phyloP scores from a whole-genome alignment of 768 basidiomycete species.

The Termitomyces sp. region DNA sequence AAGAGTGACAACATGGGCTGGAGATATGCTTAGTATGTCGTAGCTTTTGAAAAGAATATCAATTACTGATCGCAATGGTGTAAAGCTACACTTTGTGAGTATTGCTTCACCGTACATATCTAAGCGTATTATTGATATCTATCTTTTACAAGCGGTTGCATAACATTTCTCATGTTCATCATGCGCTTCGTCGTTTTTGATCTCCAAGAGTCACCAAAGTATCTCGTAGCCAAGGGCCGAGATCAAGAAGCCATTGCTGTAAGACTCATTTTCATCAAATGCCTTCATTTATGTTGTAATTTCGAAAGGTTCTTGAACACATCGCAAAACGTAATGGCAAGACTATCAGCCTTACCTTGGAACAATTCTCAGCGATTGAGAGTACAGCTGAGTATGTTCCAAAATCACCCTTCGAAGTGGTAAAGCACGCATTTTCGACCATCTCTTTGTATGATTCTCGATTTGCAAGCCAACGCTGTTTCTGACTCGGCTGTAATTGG shows the following conservation, averaged over 20 bases:
- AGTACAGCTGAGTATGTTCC: constrained; percentile 9
- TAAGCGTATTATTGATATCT: not conserved
- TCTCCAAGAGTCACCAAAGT: constrained; percentile 59
- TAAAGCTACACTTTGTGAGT: constrained; percentile 34
- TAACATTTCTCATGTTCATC: constrained; percentile 50
- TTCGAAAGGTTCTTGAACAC: constrained; percentile 36
- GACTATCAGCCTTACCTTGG: constrained; percentile 37
- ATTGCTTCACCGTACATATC: not conserved
- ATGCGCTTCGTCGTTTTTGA: constrained; percentile 52
- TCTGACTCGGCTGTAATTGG: not conserved
- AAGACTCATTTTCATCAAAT: not conserved
- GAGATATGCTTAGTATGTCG: constrained; percentile 47
- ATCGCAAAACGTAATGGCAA: constrained; percentile 45
- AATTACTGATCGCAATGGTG: not conserved
- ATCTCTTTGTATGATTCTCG: constrained; percentile 31
- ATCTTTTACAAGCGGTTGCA: constrained; percentile 28
- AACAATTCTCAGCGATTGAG: constrained; percentile 31
- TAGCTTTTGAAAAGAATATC: too few species aligned
- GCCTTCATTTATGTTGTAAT: not conserved
- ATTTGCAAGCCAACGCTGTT: not conserved
- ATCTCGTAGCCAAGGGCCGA: constrained; percentile 50
- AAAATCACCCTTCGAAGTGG: constrained; percentile 20
- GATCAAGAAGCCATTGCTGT: constrained; percentile 51
- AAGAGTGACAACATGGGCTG: constrained; percentile 53
- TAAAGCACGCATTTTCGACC: constrained; percentile 27